Base-by-base conservation (phyloP, 208 protist genomes). In the Trypanosomatidae sp. region DNA sequence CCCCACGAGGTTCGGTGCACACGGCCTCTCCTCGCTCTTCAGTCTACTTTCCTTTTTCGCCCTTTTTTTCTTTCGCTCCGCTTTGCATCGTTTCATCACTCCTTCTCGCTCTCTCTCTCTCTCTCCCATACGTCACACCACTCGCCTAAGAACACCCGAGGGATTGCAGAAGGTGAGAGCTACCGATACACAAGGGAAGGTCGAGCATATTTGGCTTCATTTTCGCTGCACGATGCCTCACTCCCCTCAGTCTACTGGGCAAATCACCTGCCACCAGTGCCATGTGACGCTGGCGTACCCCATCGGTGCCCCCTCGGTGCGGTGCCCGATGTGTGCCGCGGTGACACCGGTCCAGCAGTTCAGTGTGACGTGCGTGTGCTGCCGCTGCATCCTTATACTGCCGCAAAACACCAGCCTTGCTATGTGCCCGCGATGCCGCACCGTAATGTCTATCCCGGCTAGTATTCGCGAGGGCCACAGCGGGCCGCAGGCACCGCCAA, bases 321-420 rank as follows among this genome's bases (percentile, higher is more conserved):
- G 91, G 58, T 94, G 91, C 79, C 91, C 91, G 8, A 93, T 96
- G 80, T 96, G 91, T 74, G 79, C 83, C 6, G 84, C 81, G 58
- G 85, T 94, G n/a, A 96, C 89, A 10, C 86, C 89, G 0, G 89
- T 95, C 1, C 84, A 89, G 62, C 89, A 94, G 78, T 93, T 95
- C 76, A 90, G 80, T 70, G 89, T 95, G 10, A 89, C 87, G 19
- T 95, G 91, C 70, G 86, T 91, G 15, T 89, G 85, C 73, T 95
- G 91, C 81, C 85, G 83, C 74, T 90, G 89, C 71, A 88, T 91
- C 52, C 79, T 95, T n/a, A 88, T 94, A 44, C 76, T 95, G 3
- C 89, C 91, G 49, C 89, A 92, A 73, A 92, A 95, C 81, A 95
- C 91, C 56, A 90, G 80, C 52, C 85, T 94, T 22, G 89, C 91